Conservation (phyloP, 2,329 filamentous ascomycete genomes). For the Dothidotthia symphoricarpi region DNA sequence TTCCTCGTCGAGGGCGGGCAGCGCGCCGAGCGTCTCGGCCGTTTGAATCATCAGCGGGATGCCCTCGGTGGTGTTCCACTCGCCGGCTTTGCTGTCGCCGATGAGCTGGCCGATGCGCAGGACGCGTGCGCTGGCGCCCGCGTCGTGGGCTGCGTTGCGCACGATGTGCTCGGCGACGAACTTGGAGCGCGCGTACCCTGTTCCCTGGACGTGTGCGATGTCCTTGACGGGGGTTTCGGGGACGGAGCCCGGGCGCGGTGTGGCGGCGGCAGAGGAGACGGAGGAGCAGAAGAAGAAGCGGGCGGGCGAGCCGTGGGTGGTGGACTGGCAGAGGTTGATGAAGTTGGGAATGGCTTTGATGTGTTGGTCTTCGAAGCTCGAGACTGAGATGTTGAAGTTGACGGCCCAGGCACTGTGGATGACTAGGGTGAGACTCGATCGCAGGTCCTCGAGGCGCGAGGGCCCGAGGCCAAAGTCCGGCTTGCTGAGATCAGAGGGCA, state of each 20-base stretch:
- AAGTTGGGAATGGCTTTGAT: conserved; percentile 50
- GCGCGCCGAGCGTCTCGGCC: conserved; percentile 47
- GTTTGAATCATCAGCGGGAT: conserved; percentile 53
- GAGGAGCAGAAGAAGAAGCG: conserved; percentile 50
- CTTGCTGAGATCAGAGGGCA: conserved; percentile 45
- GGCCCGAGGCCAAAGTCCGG: conserved; percentile 43
- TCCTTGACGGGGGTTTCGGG: conserved; percentile 41
- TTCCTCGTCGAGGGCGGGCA: conserved; percentile 48
- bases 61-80: conserved; percentile 53
- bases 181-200: conserved; percentile 55
- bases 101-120: conserved; percentile 50
- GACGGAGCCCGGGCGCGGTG: conserved; percentile 38
- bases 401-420: conserved; percentile 58
- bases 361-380: conserved; percentile 50
- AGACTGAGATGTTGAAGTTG: conserved; percentile 56
- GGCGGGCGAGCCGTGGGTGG: conserved; percentile 36
- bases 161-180: conserved; percentile 51
- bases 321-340: conserved; percentile 40
- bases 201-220: conserved; percentile 46
- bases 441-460: conserved; percentile 15
- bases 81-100: conserved; percentile 47
- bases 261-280: conserved; percentile 44
- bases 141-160: conserved; percentile 14
- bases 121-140: conserved; percentile 31
- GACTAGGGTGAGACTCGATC: conserved; percentile 40